Conservation (phyloP, 495 filamentous ascomycete species). For the Aspergillus sclerotioniger region DNA sequence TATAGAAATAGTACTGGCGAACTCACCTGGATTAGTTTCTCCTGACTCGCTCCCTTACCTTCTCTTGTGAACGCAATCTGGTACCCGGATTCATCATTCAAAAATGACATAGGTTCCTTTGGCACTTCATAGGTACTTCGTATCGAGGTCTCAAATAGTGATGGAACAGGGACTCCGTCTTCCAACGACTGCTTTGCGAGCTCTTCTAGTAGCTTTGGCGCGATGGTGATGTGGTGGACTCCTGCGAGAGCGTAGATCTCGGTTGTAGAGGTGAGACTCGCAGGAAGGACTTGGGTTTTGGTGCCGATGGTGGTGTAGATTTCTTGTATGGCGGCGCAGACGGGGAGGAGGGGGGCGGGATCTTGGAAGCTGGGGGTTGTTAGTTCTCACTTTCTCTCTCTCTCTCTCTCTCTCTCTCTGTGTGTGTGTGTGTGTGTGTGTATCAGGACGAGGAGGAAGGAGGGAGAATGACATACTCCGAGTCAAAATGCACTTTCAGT, state of each 20-base stretch:
- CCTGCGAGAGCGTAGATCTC: constrained; percentile 60
- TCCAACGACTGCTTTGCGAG: constrained; percentile 30
- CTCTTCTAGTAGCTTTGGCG: constrained; percentile 48
- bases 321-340: constrained; percentile 52
- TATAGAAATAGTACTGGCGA: not conserved
- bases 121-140: not conserved
- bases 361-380: constrained; percentile 24
- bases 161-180: constrained; percentile 27
- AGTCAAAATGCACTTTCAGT: constrained; percentile 58
- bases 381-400: not conserved
- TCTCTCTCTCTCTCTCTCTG: not conserved
- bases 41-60: constrained; percentile 47
- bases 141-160: constrained; percentile 34
- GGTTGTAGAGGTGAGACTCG: constrained; percentile 53
- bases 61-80: constrained; percentile 50
- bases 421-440: not conserved
- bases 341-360: constrained; percentile 42
- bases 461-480: constrained; percentile 35
- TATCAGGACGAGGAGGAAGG: not conserved
- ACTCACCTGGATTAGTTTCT: constrained; percentile 51
- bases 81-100: constrained; percentile 45
- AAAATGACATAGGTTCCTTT: constrained; percentile 22
- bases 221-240: constrained; percentile 55
- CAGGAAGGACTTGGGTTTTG: constrained; percentile 54
- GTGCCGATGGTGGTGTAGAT: constrained; percentile 46